These are phyloP conservation scores for Lunularia cruciata DNA, from an alignment of 225 moss, liverwort and hornwort genomes.

Conservation along the genomic window DNA sequence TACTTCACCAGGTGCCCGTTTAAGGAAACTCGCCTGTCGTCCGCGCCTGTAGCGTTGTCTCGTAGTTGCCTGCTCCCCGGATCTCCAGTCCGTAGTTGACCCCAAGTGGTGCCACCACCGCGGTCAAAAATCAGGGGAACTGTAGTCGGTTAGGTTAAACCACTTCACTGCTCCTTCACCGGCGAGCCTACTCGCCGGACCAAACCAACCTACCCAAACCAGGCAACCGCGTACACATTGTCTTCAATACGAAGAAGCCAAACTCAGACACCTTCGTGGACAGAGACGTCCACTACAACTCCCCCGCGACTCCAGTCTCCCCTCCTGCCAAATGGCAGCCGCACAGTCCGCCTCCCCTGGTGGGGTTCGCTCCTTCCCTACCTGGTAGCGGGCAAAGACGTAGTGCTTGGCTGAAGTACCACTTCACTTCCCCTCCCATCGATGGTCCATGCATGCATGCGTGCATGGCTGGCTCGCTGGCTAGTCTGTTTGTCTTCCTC, in stretches of 20 bases:
- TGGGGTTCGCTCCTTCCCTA: background rate
- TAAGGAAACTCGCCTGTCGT: background rate
- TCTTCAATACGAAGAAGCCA: no score
- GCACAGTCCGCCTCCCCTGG: background rate
- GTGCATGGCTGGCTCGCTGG: slow-evolving; percentile 13
- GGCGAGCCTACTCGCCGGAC: no score
- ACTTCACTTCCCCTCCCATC: background rate
- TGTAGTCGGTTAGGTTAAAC: background rate
- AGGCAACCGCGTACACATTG: no score
- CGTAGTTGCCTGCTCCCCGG: slow-evolving; percentile 2
- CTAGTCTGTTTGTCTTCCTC: background rate
- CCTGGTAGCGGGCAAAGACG: slow-evolving; percentile 4
- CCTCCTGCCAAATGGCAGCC: slow-evolving; percentile 17
- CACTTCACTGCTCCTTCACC: no score
- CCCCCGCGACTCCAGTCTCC: background rate
- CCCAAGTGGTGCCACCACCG: background rate
- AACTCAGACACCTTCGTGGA: background rate
- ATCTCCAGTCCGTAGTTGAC: slow-evolving; percentile 2
- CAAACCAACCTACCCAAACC: no score
- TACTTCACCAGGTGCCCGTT: background rate
- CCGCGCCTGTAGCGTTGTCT: slow-evolving; percentile 16
- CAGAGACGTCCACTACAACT: slow-evolving; percentile 17
- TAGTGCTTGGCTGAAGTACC: background rate
- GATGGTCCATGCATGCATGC: slow-evolving; percentile 15
- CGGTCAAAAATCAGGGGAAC: background rate